Base-by-base conservation (phyloP, 73 alveolate species). In the Diophrys sp. region DNA sequence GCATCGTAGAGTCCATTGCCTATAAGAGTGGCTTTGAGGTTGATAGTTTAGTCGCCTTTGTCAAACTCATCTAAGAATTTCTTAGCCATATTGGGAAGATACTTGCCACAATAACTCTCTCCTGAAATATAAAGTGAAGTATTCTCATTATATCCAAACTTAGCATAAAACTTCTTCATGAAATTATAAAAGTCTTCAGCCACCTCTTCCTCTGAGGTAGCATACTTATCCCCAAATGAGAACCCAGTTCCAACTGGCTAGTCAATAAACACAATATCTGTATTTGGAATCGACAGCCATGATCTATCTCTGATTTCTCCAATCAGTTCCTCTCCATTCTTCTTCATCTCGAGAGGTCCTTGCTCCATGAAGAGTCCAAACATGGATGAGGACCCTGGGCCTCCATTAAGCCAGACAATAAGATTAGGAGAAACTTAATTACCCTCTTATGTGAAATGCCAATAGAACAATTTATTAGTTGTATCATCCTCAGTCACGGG, bases 381-480 rank as follows among this genome's bases (percentile, higher is more conserved):
- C 86, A 92, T 79, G 34, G 96, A 81, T 53, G 96, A 79, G 75
- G 97, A 89, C 25, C 99, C 99, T 27, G 98, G 98, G 14, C 99
- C 99, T 33, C 99, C 99, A 77, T 94, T 84, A 78, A 96, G 74
- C 98, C 99, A 96, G n/a, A 96, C n/a, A n/a, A n/a, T n/a, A n/a
- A n/a, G n/a, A n/a, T n/a, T n/a, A n/a, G n/a, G n/a, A n/a, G n/a
- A n/a, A n/a, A n/a, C n/a, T n/a, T n/a, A n/a, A n/a, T n/a, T n/a
- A n/a, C n/a, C n/a, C n/a, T n/a, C n/a, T n/a, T n/a, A n/a, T n/a
- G n/a, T n/a, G n/a, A n/a, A n/a, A n/a, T n/a, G n/a, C n/a, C n/a
- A n/a, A n/a, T n/a, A n/a, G n/a, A n/a, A n/a, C n/a, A n/a, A n/a
- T n/a, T n/a, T n/a, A n/a, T n/a, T n/a, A n/a, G n/a, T n/a, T n/a